Evolutionary conservation across 768 basidiomycete species (phyloP).

Genomic region (Mycena olivaceomarginata): DNA sequence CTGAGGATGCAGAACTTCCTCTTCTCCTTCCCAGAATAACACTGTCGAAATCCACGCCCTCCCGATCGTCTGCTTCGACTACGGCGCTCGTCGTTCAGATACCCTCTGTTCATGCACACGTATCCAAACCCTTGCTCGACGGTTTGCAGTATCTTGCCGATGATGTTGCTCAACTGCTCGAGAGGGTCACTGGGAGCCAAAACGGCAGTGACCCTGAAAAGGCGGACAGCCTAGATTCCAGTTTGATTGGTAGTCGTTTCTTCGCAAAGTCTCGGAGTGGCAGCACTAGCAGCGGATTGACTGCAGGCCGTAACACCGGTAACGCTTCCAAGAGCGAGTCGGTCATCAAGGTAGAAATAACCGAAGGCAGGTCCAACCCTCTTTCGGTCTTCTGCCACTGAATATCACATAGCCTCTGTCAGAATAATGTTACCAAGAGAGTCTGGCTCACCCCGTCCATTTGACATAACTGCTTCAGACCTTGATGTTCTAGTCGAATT

Average conservation of each 20-base stretch:
- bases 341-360: slow-evolving; percentile 69
- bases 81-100: slow-evolving; percentile 63
- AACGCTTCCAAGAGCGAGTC: slow-evolving; percentile 58
- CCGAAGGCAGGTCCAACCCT: slow-evolving; percentile 59
- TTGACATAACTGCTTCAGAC: slow-evolving; percentile 79
- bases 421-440: slow-evolving; percentile 50
- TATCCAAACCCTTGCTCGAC: slow-evolving; percentile 83
- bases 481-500: slow-evolving; percentile 79
- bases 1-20: slow-evolving; percentile 29
- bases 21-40: slow-evolving; percentile 58
- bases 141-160: slow-evolving; percentile 93
- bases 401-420: slow-evolving; percentile 45
- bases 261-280: slow-evolving; percentile 74
- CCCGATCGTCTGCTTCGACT: slow-evolving; percentile 20
- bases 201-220: slow-evolving; percentile 52
- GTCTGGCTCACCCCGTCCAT: slow-evolving; percentile 58
- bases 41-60: slow-evolving; percentile 52
- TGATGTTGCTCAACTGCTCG: slow-evolving; percentile 85
- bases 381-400: neutral
- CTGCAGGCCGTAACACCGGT: slow-evolving; percentile 46
- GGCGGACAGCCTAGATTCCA: slow-evolving; percentile 71
- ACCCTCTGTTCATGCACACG: slow-evolving; percentile 77
- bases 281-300: slow-evolving; percentile 63
- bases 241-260: slow-evolving; percentile 88
- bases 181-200: slow-evolving; percentile 59